Evolutionary conservation across 805 yeast species (phyloP), one percentile per base, ranked within the genome.

Genomic region (Monosporozyma unispora): DNA sequence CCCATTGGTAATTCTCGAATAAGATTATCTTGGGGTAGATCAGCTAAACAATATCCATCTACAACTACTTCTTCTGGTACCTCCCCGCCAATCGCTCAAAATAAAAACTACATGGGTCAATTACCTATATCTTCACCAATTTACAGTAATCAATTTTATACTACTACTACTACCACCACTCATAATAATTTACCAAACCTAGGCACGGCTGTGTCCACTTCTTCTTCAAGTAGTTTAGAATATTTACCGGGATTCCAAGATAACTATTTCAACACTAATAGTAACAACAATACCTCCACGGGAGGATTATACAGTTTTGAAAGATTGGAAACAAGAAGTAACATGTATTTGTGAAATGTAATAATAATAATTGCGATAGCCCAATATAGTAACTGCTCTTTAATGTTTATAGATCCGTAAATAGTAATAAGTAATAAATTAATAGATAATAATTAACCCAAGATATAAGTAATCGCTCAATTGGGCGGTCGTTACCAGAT

Each of bases 21-120:
- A 45, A 74, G 96, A 57, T 75, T 89, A 50, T 82, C 91, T 47
- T 89, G 96, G 96, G 96, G 96, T 28, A 76, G 88, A 56, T 78
- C 85, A 40, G 59, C 61, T 0, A 54, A 53, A 40, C 64, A 60
- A 39, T 31, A 31, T 14, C 12, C 16, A n/a, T 7, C 16, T 14
- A n/a, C 16, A 7, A 29, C 7, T 25, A 25, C 27, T 25, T 8
- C 33, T 7, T 29, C 35, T 14, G 12, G 10, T 28, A 25, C 35
- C 7, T 31, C 16, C 3, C 14, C 35, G 1, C 6, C 35, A n/a
- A n/a, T n/a, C n/a, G n/a, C n/a, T n/a, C n/a, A n/a, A n/a, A n/a
- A n/a, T 12, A 11, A 31, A n/a, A 31, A 31, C 4, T 3, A 31
- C 2, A n/a, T 14, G 4, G 35, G 35, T 31, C 35, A 31, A 31